Conservation (phyloP, 2,329 filamentous ascomycete genomes). For the Sordariomycetes sp. region DNA sequence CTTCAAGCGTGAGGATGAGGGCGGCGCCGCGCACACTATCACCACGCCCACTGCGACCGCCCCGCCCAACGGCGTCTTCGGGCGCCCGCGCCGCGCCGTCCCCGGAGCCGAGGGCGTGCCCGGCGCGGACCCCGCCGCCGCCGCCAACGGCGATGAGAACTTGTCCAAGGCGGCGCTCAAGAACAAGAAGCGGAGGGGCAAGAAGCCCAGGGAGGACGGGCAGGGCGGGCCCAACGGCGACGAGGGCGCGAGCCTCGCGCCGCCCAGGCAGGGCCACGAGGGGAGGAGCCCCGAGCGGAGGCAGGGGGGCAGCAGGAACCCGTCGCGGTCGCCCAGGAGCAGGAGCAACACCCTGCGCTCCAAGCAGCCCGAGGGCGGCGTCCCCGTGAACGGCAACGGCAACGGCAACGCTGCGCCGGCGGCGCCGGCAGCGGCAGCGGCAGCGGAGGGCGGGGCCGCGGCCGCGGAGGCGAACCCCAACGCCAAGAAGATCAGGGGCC, state of each 20-base stretch:
- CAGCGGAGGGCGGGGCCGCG: conserved; percentile 25
- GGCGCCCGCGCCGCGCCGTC: conserved; percentile 61
- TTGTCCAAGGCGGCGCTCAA: conserved; percentile 79
- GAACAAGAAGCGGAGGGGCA: conserved; percentile 96
- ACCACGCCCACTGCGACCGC: conserved; percentile 43
- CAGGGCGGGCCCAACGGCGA: conserved; percentile 16
- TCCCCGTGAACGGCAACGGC: background rate
- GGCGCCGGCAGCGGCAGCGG: conserved; percentile 18
- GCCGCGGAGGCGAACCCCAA: conserved; percentile 50
- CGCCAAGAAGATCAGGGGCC: conserved; percentile 87
- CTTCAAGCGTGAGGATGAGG: conserved; percentile 97
- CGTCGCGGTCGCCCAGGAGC: conserved; percentile 38
- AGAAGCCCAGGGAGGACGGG: conserved; percentile 67
- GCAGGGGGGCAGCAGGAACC: conserved; percentile 41
- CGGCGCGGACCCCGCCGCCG: conserved; percentile 46
- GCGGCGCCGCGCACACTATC: conserved; percentile 74
- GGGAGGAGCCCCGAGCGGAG: conserved; percentile 55
- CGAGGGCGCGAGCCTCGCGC: conserved; percentile 32
- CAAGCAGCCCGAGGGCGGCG: conserved; percentile 11
- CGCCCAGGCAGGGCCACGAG: conserved; percentile 29
- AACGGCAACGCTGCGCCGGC: background rate
- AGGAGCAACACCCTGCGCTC: conserved; percentile 40
- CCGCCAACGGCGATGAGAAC: conserved; percentile 54
- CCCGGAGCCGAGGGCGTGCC: conserved; percentile 69
- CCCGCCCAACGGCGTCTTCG: conserved; percentile 81